Conservation (phyloP, 148 eudicot species). For the Rheum nobile region DNA sequence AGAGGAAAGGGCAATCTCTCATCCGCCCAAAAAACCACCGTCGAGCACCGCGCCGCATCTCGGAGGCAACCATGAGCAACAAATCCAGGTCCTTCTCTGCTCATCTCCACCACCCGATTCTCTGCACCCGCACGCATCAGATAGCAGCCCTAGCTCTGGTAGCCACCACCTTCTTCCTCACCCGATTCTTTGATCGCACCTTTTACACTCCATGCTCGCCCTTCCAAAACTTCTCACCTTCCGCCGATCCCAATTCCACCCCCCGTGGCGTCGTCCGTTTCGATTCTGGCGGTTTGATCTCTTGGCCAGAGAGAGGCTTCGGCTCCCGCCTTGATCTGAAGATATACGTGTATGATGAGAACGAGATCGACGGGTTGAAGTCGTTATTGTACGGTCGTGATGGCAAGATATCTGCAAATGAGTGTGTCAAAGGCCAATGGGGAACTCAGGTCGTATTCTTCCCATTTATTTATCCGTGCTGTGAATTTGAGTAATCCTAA, state of each 20-base stretch:
- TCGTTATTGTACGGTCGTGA: slow-evolving; percentile 73
- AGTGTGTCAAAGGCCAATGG: slow-evolving; percentile 86
- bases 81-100: slow-evolving; percentile 4
- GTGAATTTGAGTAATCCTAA: neutral
- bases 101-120: slow-evolving; percentile 15
- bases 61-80: neutral
- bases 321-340: slow-evolving; percentile 48
- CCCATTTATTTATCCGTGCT: neutral
- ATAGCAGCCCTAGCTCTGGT: slow-evolving; percentile 61
- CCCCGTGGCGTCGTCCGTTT: neutral
- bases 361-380: slow-evolving; percentile 64
- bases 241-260: neutral
- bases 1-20: neutral
- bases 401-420: slow-evolving; percentile 36
- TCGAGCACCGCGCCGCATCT: neutral
- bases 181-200: slow-evolving; percentile 45
- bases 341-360: slow-evolving; percentile 75
- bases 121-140: slow-evolving; percentile 79
- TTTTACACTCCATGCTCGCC: slow-evolving; percentile 9
- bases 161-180: slow-evolving; percentile 65
- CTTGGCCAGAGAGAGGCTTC: slow-evolving; percentile 48
- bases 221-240: neutral
- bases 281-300: slow-evolving; percentile 15
- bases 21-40: neutral
- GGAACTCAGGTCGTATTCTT: slow-evolving; percentile 63